These are phyloP conservation scores for Boletus rex-veris DNA, from an alignment of 768 basidiomycete species.

Conservation along the genomic window DNA sequence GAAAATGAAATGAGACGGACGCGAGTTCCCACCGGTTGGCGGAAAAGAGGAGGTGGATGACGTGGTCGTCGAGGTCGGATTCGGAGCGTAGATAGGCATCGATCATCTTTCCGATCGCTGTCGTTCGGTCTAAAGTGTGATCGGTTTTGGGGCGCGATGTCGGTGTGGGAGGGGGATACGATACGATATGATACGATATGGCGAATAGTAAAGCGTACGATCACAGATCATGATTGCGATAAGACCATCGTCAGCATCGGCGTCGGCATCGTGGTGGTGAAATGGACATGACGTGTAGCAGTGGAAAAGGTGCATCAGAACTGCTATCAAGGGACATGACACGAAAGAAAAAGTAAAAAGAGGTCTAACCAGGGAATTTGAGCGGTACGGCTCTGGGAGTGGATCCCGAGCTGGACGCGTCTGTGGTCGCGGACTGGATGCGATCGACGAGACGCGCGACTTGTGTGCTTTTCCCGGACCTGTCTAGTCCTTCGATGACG, in stretches of 20 bases:
- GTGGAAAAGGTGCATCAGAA: neutral
- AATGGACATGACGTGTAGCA: neutral
- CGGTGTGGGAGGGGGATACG: too few species aligned
- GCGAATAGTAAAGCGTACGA: neutral
- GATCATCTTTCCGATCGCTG: slow-evolving; percentile 89
- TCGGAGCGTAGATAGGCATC: slow-evolving; percentile 84
- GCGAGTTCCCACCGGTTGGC: slow-evolving; percentile 97
- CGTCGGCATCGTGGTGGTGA: neutral
- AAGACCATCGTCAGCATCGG: neutral
- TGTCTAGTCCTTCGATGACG: slow-evolving; percentile 93
- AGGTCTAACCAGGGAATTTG: slow-evolving; percentile 83
- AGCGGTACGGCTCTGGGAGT: slow-evolving; percentile 46
- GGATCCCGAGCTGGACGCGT: neutral
- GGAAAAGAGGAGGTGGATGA: slow-evolving; percentile 91
- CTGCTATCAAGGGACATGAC: neutral
- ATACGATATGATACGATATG: too few species aligned
- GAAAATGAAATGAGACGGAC: slow-evolving; percentile 41
- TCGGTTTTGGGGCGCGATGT: neutral
- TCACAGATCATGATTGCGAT: neutral
- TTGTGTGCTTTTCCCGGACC: slow-evolving; percentile 94
- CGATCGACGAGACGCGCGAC: slow-evolving; percentile 55
- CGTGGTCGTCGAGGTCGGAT: slow-evolving; percentile 85
- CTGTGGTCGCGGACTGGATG: slow-evolving; percentile 37
- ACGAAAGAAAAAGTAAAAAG: neutral
- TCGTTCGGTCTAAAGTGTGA: slow-evolving; percentile 69